A percentile compares a stretch with the other conserved stretches of the same genome.
phyloP scores from a whole-genome alignment of 805 yeast species.

The Zygosaccharomyces bailii region DNA sequence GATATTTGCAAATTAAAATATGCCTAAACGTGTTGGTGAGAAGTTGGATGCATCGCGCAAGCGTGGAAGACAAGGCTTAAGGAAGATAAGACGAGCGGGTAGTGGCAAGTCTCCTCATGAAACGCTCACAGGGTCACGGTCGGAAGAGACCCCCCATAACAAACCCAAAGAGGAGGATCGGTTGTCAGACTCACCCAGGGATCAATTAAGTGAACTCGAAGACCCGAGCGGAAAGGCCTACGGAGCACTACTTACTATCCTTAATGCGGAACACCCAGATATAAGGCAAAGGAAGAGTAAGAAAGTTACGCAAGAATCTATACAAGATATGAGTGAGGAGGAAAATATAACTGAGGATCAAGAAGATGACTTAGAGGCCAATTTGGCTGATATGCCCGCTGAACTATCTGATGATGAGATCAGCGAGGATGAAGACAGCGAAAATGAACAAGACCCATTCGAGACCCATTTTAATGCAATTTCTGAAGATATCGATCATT shows the following conservation, averaged over 20 bases:
- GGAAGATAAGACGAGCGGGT: conserved; percentile 54
- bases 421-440: conserved; percentile 37
- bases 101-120: conserved; percentile 40
- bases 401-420: conserved; percentile 35
- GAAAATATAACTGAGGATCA: conserved; percentile 31
- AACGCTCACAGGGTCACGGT: too few relatives aligned
- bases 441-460: conserved; percentile 63
- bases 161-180: conserved; percentile 35
- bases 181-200: conserved; percentile 13
- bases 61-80: conserved; percentile 57
- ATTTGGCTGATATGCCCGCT: conserved; percentile 10
- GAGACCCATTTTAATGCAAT: conserved; percentile 67
- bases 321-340: conserved; percentile 16
- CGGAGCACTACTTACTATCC: conserved; percentile 61
- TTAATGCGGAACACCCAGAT: conserved; percentile 46
- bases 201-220: conserved; percentile 24
- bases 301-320: conserved; percentile 12
- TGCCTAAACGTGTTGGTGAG: not conserved
- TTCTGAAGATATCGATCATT: conserved; percentile 37
- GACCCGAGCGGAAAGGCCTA: conserved; percentile 48
- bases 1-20: too few relatives aligned
- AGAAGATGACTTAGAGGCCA: conserved; percentile 30
- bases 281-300: conserved; percentile 17
- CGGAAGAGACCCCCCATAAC: too few relatives aligned
- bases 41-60: conserved; percentile 26